Percentiles rank a stretch among this genome's conserved stretches.
These are phyloP conservation scores for Penicillium herquei DNA, from an alignment of 495 filamentous ascomycete genomes.

Conservation along the genomic window DNA sequence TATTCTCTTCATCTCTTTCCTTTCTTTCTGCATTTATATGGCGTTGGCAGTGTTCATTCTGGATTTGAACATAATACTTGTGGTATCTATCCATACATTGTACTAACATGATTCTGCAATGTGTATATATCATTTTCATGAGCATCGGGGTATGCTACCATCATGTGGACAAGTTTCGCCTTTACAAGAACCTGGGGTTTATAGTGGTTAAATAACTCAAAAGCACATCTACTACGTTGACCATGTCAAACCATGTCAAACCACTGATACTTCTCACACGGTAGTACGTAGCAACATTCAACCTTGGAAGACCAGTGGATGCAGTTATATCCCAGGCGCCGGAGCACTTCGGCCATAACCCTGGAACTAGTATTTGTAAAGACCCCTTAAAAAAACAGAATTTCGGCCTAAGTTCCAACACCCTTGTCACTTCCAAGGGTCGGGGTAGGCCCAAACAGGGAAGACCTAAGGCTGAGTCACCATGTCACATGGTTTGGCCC, in stretches of 20 bases:
- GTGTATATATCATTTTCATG: slow-evolving; percentile 13
- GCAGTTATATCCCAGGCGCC: too few relatives aligned
- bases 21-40: slow-evolving; percentile 21
- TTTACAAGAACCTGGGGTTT: not conserved
- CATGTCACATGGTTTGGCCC: slow-evolving; percentile 15
- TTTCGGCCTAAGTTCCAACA: too few relatives aligned
- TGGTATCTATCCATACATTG: not conserved
- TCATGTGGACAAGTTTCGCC: not conserved
- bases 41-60: slow-evolving; percentile 20
- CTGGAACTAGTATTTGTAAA: too few relatives aligned
- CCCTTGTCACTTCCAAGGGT: too few relatives aligned
- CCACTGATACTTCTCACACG: too few relatives aligned
- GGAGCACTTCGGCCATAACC: too few relatives aligned
- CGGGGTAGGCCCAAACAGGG: too few relatives aligned
- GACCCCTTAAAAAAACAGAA: too few relatives aligned
- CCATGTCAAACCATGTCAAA: too few relatives aligned
- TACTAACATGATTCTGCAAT: not conserved
- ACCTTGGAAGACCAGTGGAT: too few relatives aligned
- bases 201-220: not conserved
- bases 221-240: not conserved
- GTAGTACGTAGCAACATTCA: too few relatives aligned
- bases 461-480: too few relatives aligned
- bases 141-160: not conserved
- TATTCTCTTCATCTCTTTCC: not conserved
- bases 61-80: slow-evolving; percentile 6